phyloP scores from a whole-genome alignment of 2,329 filamentous ascomycete genomes.

The Peltaster fructicola region DNA sequence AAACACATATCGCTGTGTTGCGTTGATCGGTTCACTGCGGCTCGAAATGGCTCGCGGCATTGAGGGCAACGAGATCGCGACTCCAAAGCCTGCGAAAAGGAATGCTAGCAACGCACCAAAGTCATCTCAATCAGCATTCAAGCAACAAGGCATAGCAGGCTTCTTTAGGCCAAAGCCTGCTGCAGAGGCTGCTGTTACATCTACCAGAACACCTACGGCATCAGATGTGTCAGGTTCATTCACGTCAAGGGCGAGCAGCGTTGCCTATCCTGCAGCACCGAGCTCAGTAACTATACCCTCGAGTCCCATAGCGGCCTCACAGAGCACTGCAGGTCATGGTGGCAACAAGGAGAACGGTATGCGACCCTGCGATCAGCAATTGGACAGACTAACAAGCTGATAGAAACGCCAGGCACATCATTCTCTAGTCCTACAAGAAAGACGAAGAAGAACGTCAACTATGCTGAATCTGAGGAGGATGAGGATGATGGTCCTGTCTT shows the following conservation, averaged over 20 bases:
- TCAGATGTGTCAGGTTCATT: constrained; percentile 16
- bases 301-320: constrained; percentile 40
- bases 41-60: constrained; percentile 25
- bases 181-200: constrained; percentile 22
- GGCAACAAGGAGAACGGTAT: constrained; percentile 37
- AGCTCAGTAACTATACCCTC: constrained; percentile 62
- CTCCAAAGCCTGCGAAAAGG: constrained; percentile 23
- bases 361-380: constrained; percentile 18
- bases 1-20: too few relatives aligned
- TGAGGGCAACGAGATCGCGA: constrained; percentile 30
- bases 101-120: constrained; percentile 27
- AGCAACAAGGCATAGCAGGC: constrained; percentile 55
- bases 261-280: constrained; percentile 59
- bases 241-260: constrained; percentile 14
- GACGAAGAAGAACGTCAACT: constrained; percentile 53
- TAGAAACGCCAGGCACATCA: constrained; percentile 27
- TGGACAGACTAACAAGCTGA: constrained; percentile 23
- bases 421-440: constrained; percentile 64
- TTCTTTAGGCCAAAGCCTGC: constrained; percentile 44
- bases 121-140: constrained; percentile 32
- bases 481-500: constrained; percentile 59
- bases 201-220: constrained; percentile 27
- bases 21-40: constrained; percentile 1
- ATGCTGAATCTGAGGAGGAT: constrained; percentile 71
- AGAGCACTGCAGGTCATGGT: constrained; percentile 30